Evolutionary conservation across 352 stramenopile genomes (phyloP).

Genomic region (Phytophthora fragariaefolia): DNA sequence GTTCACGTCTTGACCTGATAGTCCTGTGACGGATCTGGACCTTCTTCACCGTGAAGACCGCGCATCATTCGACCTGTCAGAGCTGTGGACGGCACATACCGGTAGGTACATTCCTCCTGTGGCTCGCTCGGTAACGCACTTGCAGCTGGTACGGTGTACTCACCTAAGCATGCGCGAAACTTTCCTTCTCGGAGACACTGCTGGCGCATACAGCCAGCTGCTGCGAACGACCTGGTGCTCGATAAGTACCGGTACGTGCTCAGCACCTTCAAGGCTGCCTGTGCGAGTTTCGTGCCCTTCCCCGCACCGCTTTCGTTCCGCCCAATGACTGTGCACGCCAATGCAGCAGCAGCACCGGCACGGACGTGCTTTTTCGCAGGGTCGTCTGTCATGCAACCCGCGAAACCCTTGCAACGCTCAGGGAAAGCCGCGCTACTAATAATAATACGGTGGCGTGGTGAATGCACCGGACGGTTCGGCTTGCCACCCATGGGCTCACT

Average conservation of each 20-base stretch:
- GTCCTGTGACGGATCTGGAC: too few relatives aligned
- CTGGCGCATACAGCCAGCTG: neutral
- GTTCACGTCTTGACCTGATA: too few relatives aligned
- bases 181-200: constrained; percentile 7
- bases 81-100: too few relatives aligned
- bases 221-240: too few relatives aligned
- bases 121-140: too few relatives aligned
- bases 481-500: neutral
- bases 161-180: neutral
- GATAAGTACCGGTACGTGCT: too few relatives aligned
- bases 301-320: too few relatives aligned
- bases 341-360: neutral
- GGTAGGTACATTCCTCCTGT: too few relatives aligned
- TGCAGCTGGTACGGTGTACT: neutral
- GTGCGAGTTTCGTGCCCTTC: too few relatives aligned
- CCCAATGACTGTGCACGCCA: neutral
- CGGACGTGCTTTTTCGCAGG: neutral
- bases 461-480: neutral
- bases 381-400: neutral
- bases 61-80: too few relatives aligned
- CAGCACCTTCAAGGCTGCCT: too few relatives aligned
- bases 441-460: neutral
- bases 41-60: too few relatives aligned
- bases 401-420: constrained; percentile 1
- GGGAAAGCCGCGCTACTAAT: neutral